A percentile compares a stretch with the other conserved stretches of the same genome.
phyloP scores from a whole-genome alignment of 2,329 filamentous ascomycete genomes.

The Xylariaceae sp. region DNA sequence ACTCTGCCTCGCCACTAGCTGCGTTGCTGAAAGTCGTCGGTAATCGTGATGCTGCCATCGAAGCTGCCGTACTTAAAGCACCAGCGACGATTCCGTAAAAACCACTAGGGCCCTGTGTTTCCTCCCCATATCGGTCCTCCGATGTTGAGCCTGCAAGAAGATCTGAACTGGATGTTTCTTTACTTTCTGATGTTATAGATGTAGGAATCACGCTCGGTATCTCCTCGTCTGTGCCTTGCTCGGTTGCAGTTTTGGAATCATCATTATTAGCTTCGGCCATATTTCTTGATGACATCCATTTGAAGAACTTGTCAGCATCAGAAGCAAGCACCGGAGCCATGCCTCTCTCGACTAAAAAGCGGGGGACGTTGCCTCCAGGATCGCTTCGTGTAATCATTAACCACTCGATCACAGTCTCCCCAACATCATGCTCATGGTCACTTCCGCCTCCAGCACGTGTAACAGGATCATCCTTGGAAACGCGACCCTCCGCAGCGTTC shows the following conservation, averaged over 20 bases:
- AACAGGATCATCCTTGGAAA: slow-evolving; percentile 42
- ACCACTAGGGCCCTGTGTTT: slow-evolving; percentile 38
- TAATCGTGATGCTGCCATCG: slow-evolving; percentile 47
- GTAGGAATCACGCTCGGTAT: slow-evolving; percentile 29
- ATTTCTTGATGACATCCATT: slow-evolving; percentile 64
- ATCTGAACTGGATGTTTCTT: slow-evolving; percentile 20
- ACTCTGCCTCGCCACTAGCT: slow-evolving; percentile 30
- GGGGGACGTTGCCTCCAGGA: slow-evolving; percentile 80
- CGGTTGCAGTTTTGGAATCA: slow-evolving; percentile 19
- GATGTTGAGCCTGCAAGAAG: slow-evolving; percentile 15
- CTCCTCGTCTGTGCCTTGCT: slow-evolving; percentile 19
- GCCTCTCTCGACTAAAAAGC: slow-evolving; percentile 87
- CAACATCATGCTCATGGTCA: slow-evolving; percentile 28
- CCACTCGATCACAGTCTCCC: slow-evolving; percentile 67
- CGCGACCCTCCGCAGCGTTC: slow-evolving; percentile 22
- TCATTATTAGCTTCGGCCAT: slow-evolving; percentile 36
- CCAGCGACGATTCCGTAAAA: slow-evolving; percentile 54
- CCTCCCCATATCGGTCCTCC: slow-evolving; percentile 20
- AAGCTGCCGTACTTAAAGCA: slow-evolving; percentile 48
- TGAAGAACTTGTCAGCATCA: slow-evolving; percentile 76
- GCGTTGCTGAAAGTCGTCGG: slow-evolving; percentile 31
- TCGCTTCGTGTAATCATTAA: slow-evolving; percentile 89
- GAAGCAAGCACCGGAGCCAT: slow-evolving; percentile 76
- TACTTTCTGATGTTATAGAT: slow-evolving; percentile 14
- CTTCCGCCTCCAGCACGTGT: slow-evolving; percentile 19